Evolutionary conservation across 164 flowering plant genomes (phyloP).

Genomic region (Annona squamosa): DNA sequence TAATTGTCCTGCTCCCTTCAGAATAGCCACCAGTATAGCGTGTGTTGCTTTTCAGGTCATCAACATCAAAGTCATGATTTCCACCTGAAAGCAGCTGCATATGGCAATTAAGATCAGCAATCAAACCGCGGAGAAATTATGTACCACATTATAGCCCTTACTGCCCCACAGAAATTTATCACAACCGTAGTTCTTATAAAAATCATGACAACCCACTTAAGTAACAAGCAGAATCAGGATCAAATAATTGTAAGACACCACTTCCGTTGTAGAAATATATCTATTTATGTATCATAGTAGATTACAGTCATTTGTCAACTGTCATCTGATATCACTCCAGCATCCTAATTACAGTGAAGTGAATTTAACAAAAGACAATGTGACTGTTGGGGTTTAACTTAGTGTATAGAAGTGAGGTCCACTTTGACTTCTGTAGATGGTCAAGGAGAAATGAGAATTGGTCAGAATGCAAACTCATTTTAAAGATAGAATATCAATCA

Average conservation of each 20-base stretch:
- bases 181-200: background rate
- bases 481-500: background rate
- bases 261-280: background rate
- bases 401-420: too few relatives aligned
- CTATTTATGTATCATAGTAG: too few relatives aligned
- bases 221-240: background rate
- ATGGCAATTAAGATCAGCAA: conserved; percentile 12
- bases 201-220: background rate
- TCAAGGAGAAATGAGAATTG: too few relatives aligned
- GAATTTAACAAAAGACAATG: background rate
- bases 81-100: conserved; percentile 97
- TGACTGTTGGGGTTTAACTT: too few relatives aligned
- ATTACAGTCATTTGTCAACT: background rate
- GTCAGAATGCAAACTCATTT: too few relatives aligned
- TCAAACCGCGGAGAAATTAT: background rate
- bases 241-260: background rate
- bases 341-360: background rate
- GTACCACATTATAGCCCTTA: background rate
- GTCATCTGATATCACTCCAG: background rate
- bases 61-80: conserved; percentile 78
- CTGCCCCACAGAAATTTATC: background rate
- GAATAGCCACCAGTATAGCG: conserved; percentile 93
- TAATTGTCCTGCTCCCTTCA: conserved; percentile 88
- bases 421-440: too few relatives aligned
- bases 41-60: conserved; percentile 72